Evolutionary conservation across 2,329 filamentous ascomycete species (phyloP), one percentile per base, ranked within the genome.

Genomic region (Fusarium paranaense): DNA sequence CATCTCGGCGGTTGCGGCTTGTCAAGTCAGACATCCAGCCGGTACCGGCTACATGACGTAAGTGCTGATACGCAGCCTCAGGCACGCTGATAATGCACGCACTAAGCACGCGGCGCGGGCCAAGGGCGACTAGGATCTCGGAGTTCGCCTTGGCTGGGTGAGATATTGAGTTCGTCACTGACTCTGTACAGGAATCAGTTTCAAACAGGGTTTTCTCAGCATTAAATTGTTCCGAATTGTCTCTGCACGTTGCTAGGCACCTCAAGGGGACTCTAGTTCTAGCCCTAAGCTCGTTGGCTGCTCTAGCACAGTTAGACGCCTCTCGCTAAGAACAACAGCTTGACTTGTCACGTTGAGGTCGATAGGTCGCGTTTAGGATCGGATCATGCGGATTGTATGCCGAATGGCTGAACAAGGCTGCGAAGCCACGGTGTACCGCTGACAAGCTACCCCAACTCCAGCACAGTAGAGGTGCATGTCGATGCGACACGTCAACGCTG

Each of bases 21-120:
- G 59, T 32, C 20, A 25, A 27, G 27, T 40, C 42, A 58, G 50
- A 37, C 38, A 60, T 37, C 30, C 25, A 52, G 54, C 59, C 59
- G 56, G 67, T 40, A 57, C 62, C n/a, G 32, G 47, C 35, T 64
- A 56, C 52, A 57, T 73, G 71, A 73, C 71, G 71, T 73, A 71
- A 68, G 22, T 61, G 62, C 33, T 58, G 47, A 67, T 38, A 52
- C 67, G 22, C 52, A 64, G 45, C 47, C 54, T 47, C 13, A 63
- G 67, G 50, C 71, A 61, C 63, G 70, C 67, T 64, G 70, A 74
- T 52, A 67, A 74, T 74, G 71, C 67, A 73, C 32, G 59, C 71
- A 73, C 71, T 73, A 73, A 71, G 71, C 20, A 73, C 67, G 66
- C 67, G 64, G 62, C 40, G 40, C 40, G 42, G 42, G 42, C 32